Base-by-base conservation (phyloP, 345 rosid genomes). In the Salix viminalis region DNA sequence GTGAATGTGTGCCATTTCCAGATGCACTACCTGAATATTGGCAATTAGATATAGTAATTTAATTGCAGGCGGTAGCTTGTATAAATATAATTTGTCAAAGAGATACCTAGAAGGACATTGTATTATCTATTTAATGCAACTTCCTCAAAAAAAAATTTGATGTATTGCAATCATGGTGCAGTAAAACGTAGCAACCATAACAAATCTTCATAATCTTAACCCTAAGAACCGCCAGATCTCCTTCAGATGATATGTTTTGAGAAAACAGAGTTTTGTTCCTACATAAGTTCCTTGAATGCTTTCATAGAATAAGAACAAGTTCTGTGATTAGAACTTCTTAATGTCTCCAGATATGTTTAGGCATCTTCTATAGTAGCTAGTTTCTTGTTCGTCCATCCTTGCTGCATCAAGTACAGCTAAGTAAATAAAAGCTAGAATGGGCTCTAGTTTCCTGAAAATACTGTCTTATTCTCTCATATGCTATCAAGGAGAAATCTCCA, bases 1-100 rank as follows among this genome's bases (percentile, higher is more conserved):
- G 87, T 7, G 84, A 76, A 74, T 87, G 85, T n/a, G 91, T 72
- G 66, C 96, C 98, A 85, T 88, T 92, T 79, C 94, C 97, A 75
- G 90, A 81, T 79, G 86, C 92, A 80, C 90, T 88, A 67, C 97
- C 98, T 90, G 84, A 75, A 72, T 13, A 56, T 39, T 34, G 48
- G 66, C 64, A 77, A 52, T 4, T 15, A 56, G 7, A 65, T 13
- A 36, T 34, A 26, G 30, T 37, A 75, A 62, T 18, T 70, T 65
- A n/a, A n/a, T 56, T 66, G 66, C 19, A 24, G 41, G 37, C 11
- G 7, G 7, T 24, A 52, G 24, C 58, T 48, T 23, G 77, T 16
- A 26, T 50, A 62, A 28, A 69, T 41, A 41, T 41, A 41, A 41
- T 41, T 41, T 41, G 13, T 41, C 44, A 41, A 41, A 41, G 14